Base-by-base conservation (phyloP, 805 yeast genomes). In the Scheffersomyces stipitis region DNA sequence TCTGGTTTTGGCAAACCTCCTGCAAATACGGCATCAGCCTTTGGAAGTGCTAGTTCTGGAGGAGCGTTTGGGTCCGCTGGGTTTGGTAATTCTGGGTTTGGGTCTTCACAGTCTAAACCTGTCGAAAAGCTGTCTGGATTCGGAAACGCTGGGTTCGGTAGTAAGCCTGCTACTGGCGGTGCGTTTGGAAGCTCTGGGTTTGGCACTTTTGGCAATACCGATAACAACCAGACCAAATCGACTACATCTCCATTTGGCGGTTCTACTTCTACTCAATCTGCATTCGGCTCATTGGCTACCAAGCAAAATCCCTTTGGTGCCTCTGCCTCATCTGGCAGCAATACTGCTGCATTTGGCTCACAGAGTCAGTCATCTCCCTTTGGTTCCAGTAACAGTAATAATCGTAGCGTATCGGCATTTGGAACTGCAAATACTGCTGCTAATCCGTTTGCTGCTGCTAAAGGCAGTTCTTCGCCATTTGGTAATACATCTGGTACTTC, bases 111-210 rank as follows among this genome's bases (percentile, higher is more conserved):
- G 14, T 14, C n/a, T 23, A 20, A 13, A 17, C 20, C 24, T 16
- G 33, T 12, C 33, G 15, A 15, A 6, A 28, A 27, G 6, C 12
- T 33, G 29, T 34, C 38, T 28, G 44, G 49, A 14, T 36, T 33
- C 33, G 45, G 42, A 26, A 37, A 16, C 13, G 31, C 31, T 35
- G 38, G 33, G 31, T 40, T 35, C 26, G 41, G 41, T 7, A 20
- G 24, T 15, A 14, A 13, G 12, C 24, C 33, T 9, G 28, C 28
- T 17, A 9, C 20, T 16, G 18, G 20, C 14, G 18, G 24, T 8
- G 33, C 54, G 2, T 58, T 55, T 35, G 65, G 62, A 9, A 34
- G 54, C 10, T 26, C 50, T 26, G 38, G 46, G 6, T 30, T 35
- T 24, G 37, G 32, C 4, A 28, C 37, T 6, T 15, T 22, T 18